Conservation (phyloP, 768 basidiomycete species). For the Lentinula raphanica region DNA sequence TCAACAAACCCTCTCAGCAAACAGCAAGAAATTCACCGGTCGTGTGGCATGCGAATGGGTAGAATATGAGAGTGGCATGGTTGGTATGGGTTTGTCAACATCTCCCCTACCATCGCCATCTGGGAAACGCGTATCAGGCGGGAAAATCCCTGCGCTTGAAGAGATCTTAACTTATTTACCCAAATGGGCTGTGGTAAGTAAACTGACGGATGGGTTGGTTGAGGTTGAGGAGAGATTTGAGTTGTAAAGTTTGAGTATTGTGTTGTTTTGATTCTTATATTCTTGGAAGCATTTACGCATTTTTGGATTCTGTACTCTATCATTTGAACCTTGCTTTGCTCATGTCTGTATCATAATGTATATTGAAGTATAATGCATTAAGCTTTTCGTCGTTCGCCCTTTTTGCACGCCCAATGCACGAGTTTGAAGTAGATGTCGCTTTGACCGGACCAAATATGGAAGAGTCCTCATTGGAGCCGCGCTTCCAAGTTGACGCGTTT, state of each 20-base stretch:
- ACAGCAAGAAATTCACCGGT: conserved; percentile 27
- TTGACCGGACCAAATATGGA: background rate
- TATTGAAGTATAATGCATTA: background rate
- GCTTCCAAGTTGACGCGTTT: background rate
- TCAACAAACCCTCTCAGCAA: background rate
- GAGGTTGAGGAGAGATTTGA: conserved; percentile 39
- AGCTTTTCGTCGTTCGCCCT: no score
- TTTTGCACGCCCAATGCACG: no score
- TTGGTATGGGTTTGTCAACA: conserved; percentile 31
- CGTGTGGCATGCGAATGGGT: conserved; percentile 60
- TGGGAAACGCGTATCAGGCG: conserved; percentile 20
- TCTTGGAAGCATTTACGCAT: background rate
- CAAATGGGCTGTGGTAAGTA: conserved; percentile 60
- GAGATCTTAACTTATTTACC: conserved; percentile 63
- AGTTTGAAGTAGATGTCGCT: background rate
- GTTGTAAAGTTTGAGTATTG: conserved; percentile 11
- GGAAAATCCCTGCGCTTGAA: conserved; percentile 64
- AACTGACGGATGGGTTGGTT: conserved; percentile 51
- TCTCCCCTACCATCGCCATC: background rate
- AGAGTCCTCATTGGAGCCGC: background rate
- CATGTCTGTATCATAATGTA: background rate
- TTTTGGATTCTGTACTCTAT: background rate
- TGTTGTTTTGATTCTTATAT: background rate
- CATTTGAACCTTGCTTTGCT: background rate
- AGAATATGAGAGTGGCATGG: conserved; percentile 57